Evolutionary conservation across 2,329 filamentous ascomycete genomes (phyloP).

Genomic region (Metarhizium sp.): DNA sequence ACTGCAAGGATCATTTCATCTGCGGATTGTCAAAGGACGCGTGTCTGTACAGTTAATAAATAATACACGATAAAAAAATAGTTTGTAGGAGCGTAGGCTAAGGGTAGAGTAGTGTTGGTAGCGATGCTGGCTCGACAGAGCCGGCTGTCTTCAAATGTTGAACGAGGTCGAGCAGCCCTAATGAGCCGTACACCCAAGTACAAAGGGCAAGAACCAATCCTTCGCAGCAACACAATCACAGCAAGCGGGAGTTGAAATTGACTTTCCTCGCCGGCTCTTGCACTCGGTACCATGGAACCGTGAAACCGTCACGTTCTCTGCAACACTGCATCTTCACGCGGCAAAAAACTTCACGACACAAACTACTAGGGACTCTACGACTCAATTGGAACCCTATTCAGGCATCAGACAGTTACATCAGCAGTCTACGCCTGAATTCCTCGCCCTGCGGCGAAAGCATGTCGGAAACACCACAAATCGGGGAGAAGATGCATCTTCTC

Average conservation of each 20-base stretch:
- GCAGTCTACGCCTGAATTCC: not conserved
- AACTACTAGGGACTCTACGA: not conserved
- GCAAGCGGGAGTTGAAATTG: no score
- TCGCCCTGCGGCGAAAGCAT: conserved; percentile 8
- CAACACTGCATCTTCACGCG: no score
- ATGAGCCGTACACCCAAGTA: not conserved
- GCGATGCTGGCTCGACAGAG: not conserved
- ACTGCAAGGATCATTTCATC: not conserved
- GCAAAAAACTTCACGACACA: not conserved
- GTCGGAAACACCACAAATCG: conserved; percentile 21
- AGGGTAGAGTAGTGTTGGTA: not conserved
- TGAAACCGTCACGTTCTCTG: not conserved
- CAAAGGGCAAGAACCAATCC: not conserved
- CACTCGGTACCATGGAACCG: no score
- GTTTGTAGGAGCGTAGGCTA: not conserved
- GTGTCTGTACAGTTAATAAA: not conserved
- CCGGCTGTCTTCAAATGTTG: not conserved
- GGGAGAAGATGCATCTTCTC: conserved; percentile 14
- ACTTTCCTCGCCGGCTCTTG: no score
- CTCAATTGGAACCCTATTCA: not conserved
- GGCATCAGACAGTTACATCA: not conserved
- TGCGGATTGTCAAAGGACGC: not conserved
- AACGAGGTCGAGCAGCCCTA: not conserved
- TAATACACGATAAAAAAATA: not conserved
- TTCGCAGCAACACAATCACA: not conserved